Conservation (phyloP, 2,329 filamentous ascomycete species). For the Aspergillus thermomutatus region DNA sequence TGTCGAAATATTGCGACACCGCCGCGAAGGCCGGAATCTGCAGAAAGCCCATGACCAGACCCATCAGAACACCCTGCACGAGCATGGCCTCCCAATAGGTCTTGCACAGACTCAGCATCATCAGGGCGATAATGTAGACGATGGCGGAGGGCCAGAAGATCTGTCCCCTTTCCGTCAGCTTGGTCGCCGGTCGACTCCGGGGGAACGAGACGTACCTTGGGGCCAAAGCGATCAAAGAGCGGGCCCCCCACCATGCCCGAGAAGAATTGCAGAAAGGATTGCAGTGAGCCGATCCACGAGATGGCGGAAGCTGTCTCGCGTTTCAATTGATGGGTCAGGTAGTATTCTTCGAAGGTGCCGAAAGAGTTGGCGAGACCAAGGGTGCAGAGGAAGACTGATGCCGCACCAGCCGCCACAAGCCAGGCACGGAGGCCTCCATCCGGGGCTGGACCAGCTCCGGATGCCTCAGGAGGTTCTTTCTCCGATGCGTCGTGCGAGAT, state of each 20-base stretch:
- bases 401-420: conserved; percentile 23
- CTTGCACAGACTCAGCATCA: conserved; percentile 59
- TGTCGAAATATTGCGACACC: conserved; percentile 48
- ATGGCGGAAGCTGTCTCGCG: conserved; percentile 1
- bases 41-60: conserved; percentile 37
- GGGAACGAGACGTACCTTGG: too few relatives aligned
- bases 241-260: conserved; percentile 5
- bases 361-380: conserved; percentile 46
- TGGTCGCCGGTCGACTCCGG: too few relatives aligned
- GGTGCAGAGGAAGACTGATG: conserved; percentile 35
- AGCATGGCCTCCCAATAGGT: conserved; percentile 53
- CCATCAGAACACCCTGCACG: conserved; percentile 19
- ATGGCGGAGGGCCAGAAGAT: conserved; percentile 6
- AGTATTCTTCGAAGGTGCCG: conserved; percentile 26
- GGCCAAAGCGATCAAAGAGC: not conserved
- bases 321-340: not conserved
- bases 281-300: conserved; percentile 13
- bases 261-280: conserved; percentile 9
- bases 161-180: not conserved
- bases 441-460: conserved; percentile 17
- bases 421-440: conserved; percentile 25
- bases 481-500: too few relatives aligned
- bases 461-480: too few relatives aligned
- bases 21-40: conserved; percentile 46
- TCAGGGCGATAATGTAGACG: conserved; percentile 53